A percentile compares a stretch with the other conserved stretches of the same genome.
These are phyloP conservation scores for Amphirosellinia nigrospora DNA, from an alignment of 495 filamentous ascomycete genomes.

Conservation along the genomic window DNA sequence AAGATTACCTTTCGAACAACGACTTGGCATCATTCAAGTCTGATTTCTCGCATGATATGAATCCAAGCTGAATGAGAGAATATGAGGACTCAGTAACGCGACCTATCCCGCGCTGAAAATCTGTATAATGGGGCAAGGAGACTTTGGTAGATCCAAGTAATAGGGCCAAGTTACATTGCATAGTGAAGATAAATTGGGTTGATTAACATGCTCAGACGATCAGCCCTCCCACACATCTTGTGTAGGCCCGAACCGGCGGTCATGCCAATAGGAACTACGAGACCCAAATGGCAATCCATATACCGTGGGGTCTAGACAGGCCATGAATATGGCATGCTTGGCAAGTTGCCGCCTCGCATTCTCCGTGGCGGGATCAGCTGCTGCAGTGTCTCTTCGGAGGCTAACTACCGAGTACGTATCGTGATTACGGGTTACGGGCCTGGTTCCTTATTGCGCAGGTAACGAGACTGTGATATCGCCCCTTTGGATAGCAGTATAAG, in stretches of 20 bases:
- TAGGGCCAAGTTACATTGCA: constrained; percentile 25
- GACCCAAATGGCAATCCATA: constrained; percentile 43
- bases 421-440: constrained; percentile 48
- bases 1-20: not conserved
- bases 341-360: constrained; percentile 42
- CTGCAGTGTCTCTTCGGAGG: constrained; percentile 48
- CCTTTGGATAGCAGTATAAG: constrained; percentile 31
- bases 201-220: constrained; percentile 28
- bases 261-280: constrained; percentile 46
- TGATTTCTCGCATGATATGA: not conserved
- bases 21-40: not conserved
- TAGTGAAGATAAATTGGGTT: constrained; percentile 31
- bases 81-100: not conserved
- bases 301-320: constrained; percentile 37
- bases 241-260: constrained; percentile 38
- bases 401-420: constrained; percentile 47
- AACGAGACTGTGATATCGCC: not conserved
- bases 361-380: constrained; percentile 40
- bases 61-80: not conserved
- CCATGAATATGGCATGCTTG: constrained; percentile 34
- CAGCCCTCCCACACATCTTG: constrained; percentile 30
- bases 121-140: constrained; percentile 17
- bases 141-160: constrained; percentile 17
- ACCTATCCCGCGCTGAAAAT: not conserved
- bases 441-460: constrained; percentile 53